Percentiles rank a stretch among this genome's conserved stretches.
These are phyloP conservation scores for Takashimella koratensis DNA, from an alignment of 1,284 basidiomycete genomes.

Conservation along the genomic window DNA sequence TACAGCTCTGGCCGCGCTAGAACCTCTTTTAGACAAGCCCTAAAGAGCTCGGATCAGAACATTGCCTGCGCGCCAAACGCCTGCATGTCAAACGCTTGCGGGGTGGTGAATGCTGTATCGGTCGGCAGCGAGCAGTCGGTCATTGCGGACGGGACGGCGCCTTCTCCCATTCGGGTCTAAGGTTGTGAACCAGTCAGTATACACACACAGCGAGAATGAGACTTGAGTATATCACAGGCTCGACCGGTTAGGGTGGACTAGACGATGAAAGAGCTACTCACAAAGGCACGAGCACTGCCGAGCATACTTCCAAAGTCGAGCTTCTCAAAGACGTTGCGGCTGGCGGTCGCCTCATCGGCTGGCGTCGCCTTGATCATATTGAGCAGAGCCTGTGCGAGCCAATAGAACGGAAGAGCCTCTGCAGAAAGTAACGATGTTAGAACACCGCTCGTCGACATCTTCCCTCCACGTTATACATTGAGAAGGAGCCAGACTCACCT, in stretches of 20 bases:
- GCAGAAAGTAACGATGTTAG: not conserved
- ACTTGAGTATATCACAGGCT: not conserved
- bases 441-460: not conserved
- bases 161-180: not conserved
- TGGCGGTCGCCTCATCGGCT: not conserved
- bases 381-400: slow-evolving; percentile 48
- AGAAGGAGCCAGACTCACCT: slow-evolving; percentile 17
- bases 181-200: not conserved
- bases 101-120: too few relatives aligned
- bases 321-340: not conserved
- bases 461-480: not conserved
- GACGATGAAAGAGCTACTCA: not conserved
- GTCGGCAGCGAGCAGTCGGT: too few relatives aligned
- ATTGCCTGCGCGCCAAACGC: too few relatives aligned
- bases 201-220: not conserved
- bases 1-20: too few relatives aligned
- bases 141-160: not conserved
- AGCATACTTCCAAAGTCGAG: not conserved
- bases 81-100: too few relatives aligned
- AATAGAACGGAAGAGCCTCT: slow-evolving; percentile 52
- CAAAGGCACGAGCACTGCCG: not conserved
- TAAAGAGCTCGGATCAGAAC: too few relatives aligned
- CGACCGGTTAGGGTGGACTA: not conserved
- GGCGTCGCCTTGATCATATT: slow-evolving; percentile 24
- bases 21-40: too few relatives aligned